Base-by-base conservation (phyloP, 2,329 filamentous ascomycete genomes). In the Alternaria alternata region DNA sequence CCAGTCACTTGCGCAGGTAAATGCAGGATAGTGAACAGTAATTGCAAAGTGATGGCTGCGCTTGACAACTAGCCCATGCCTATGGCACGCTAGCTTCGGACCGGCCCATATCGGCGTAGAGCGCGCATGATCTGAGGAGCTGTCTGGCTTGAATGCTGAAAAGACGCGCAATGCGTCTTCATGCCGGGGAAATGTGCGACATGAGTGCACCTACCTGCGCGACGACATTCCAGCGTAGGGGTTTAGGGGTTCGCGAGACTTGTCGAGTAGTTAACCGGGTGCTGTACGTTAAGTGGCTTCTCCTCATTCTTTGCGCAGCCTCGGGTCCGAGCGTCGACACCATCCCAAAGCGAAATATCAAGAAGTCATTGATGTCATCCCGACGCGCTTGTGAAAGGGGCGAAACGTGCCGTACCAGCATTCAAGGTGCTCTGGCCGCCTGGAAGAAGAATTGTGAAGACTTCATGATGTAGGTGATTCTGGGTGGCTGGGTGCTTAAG, bases 391-490 rank as follows among this genome's bases (percentile, higher is more conserved):
- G 32, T 16, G 14, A 34, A 34, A 16, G 32, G 14, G 32, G 46
- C 24, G 38, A 57, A 46, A 46, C 44, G 51, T 49, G 36, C 18
- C 41, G 54, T 59, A 59, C 51, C 58, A 64, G 43, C 3, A 43
- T 52, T 36, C 49, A 34, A 55, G 36, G 48, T 28, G 32, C 48
- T 51, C 32, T 57, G 43, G 30, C 52, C 42, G 42, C 32, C 18
- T 26, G 38, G 42, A 34, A 6, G 46, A 26, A 30, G 51, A 26
- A 36, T 39, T 6, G 34, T 39, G 43, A 36, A 36, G 30, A 16
- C 47, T 57, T 58, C 36, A 70, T 70, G 62, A 68, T 65, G 59
- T 54, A 55, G 43, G 41, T 63, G 62, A 59, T 52, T 54, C 26
- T 24, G 39, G 57, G 46, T 59, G 57, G 52, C 51, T 57, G 53